Conservation (phyloP, 164 flowering plant species). For the Cinnamomum chago region DNA sequence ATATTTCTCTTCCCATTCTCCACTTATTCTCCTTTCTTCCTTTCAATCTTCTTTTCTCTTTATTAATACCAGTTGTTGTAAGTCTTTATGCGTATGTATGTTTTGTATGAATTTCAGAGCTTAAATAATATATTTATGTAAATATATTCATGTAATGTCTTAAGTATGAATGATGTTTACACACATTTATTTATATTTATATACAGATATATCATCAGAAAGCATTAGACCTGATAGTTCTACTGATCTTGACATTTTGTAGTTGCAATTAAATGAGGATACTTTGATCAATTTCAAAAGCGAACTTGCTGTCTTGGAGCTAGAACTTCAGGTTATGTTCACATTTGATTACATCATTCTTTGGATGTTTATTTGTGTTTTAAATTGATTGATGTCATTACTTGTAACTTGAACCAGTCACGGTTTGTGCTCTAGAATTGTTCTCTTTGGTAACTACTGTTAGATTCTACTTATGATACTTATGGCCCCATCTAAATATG, state of each 20-base stretch:
- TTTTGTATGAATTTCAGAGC: too few relatives aligned
- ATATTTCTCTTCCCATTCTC: too few relatives aligned
- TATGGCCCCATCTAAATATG: too few relatives aligned
- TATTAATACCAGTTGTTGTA: too few relatives aligned
- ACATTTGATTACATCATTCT: neutral
- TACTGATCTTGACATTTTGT: constrained; percentile 11
- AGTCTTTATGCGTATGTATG: too few relatives aligned
- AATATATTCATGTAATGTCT: neutral
- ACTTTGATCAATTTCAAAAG: constrained; percentile 58
- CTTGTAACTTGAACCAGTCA: neutral
- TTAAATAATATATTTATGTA: too few relatives aligned
- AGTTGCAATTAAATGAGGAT: constrained; percentile 64
- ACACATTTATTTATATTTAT: too few relatives aligned
- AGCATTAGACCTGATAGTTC: neutral
- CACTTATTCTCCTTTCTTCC: too few relatives aligned
- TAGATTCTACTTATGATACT: too few relatives aligned
- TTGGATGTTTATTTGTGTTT: neutral
- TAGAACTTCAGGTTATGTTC: constrained; percentile 63
- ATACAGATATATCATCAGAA: too few relatives aligned
- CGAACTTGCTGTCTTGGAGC: constrained; percentile 68
- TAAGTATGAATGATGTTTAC: neutral
- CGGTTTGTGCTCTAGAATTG: neutral
- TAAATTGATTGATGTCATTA: neutral
- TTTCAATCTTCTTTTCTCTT: too few relatives aligned
- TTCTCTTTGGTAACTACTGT: neutral